Evolutionary conservation across 352 stramenopile genomes (phyloP).

Genomic region (Salisapilia sapeloensis): DNA sequence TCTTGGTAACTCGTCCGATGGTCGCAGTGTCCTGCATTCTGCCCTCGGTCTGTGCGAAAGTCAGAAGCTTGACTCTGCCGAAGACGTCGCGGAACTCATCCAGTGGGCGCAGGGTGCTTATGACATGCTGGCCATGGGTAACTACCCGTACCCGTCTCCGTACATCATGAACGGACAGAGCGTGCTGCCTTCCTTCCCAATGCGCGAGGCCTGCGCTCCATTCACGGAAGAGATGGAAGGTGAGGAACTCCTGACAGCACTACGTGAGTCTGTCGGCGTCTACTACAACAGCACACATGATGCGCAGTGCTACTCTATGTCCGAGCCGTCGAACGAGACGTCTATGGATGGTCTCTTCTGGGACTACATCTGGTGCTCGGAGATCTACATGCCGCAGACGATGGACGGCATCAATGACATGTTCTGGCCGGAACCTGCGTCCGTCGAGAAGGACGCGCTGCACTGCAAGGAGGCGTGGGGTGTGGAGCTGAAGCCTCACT

Average conservation of each 20-base stretch:
- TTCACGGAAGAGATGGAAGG: slow-evolving; percentile 19
- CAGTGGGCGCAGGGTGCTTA: slow-evolving; percentile 65
- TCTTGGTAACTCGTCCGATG: slow-evolving; percentile 21
- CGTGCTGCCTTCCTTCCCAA: slow-evolving; percentile 80
- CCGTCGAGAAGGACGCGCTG: slow-evolving; percentile 38
- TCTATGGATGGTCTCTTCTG: slow-evolving; percentile 43
- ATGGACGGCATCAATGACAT: slow-evolving; percentile 68
- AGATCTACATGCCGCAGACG: slow-evolving; percentile 54
- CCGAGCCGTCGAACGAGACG: slow-evolving; percentile 31
- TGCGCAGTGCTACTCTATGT: slow-evolving; percentile 31
- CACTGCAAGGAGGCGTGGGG: slow-evolving; percentile 45
- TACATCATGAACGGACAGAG: slow-evolving; percentile 86
- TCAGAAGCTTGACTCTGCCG: slow-evolving; percentile 15
- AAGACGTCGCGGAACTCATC: slow-evolving; percentile 34
- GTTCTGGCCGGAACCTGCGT: slow-evolving; percentile 65
- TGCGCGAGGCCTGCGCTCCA: slow-evolving; percentile 72
- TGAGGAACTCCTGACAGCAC: slow-evolving; percentile 21
- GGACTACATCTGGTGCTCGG: slow-evolving; percentile 62
- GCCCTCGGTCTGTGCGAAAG: slow-evolving; percentile 35
- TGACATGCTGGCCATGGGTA: slow-evolving; percentile 90
- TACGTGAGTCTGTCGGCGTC: slow-evolving; percentile 40
- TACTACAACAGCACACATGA: slow-evolving; percentile 63
- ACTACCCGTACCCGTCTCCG: slow-evolving; percentile 91
- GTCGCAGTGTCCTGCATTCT: slow-evolving; percentile 17
- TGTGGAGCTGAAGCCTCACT: slow-evolving; percentile 40